Base-by-base conservation (phyloP, 805 yeast species). In the Wickerhamiella hasegawae region DNA sequence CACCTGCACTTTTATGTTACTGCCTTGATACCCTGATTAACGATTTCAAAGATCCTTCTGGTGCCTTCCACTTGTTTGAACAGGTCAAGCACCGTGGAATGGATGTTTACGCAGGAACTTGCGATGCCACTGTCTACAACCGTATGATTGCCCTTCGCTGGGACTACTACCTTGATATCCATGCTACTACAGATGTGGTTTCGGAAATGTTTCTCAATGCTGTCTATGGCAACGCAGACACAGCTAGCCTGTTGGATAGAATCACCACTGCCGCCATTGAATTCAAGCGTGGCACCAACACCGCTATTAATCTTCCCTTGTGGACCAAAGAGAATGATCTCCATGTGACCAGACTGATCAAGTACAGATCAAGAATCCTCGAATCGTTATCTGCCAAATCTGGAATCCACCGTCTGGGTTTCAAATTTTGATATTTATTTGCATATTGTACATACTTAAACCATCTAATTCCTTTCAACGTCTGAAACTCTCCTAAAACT, bases 131-230 rank as follows among this genome's bases (percentile, higher is more conserved):
- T 10, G 60, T 59, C 4, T 62, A 60, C 42, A 62, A 61, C 42
- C 45, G 48, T 26, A 53, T 60, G 30, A 41, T 65, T 12, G 37
- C 43, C 27, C 44, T 62, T 6, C 39, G 52, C n/a, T 65, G 69
- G 68, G 45, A 54, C 19, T 45, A 45, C 31, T 61, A 52, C 44
- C 52, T 57, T 25, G 65, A 62, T 37, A 40, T 63, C 21, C 48
- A 46, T 19, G 46, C 52, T 4, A 53, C 61, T n/a, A 52, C 54
- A 18, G 42, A 45, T 11, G 40, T 59, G 14, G 46, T 59, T n/a
- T 54, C 59, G 14, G 68, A 64, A 37, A 51, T 64, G 47, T 54
- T 53, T 12, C 57, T 60, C 35, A 62, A 64, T 40, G 68, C 63
- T 5, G 54, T 64, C 9, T 51, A 52, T 23, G 58, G 62, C 3